Conservation (phyloP, 495 filamentous ascomycete species). For the Penicillium tannophilum region DNA sequence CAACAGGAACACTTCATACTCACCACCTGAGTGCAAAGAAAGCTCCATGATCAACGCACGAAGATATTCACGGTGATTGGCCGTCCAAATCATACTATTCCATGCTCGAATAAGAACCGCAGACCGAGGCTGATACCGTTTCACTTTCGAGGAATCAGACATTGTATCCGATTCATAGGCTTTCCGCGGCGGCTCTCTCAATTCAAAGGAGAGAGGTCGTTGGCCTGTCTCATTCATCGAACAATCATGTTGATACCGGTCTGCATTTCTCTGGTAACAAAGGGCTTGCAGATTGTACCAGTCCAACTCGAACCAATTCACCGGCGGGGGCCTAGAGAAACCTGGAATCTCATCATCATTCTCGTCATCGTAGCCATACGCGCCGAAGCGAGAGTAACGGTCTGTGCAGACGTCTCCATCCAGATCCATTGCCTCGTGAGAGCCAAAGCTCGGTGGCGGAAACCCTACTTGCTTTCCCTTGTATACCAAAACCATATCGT, state of each 20-base stretch:
- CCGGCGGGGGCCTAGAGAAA: constrained; percentile 21
- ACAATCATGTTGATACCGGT: constrained; percentile 47
- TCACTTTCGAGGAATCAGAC: not conserved
- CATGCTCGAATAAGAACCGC: constrained; percentile 72
- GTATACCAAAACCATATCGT: constrained; percentile 51
- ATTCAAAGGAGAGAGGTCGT: constrained; percentile 22
- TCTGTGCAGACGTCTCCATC: constrained; percentile 55
- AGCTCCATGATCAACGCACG: constrained; percentile 75
- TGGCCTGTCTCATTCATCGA: constrained; percentile 11
- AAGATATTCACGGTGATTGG: constrained; percentile 70
- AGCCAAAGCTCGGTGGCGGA: constrained; percentile 48
- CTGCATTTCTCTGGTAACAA: constrained; percentile 63
- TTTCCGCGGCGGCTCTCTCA: constrained; percentile 17
- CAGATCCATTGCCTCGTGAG: constrained; percentile 48
- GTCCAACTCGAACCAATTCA: constrained; percentile 67
- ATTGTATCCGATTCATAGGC: not conserved
- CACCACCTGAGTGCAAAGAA: constrained; percentile 68
- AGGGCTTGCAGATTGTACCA: constrained; percentile 71
- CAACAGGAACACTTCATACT: constrained; percentile 76
- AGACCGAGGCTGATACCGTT: constrained; percentile 48
- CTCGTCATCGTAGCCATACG: constrained; percentile 51
- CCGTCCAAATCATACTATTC: constrained; percentile 66
- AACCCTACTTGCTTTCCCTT: constrained; percentile 38
- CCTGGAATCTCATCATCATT: constrained; percentile 23
- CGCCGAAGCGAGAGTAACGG: constrained; percentile 53